A percentile compares a stretch with the other conserved stretches of the same genome.
Conservation (phyloP, 148 eudicot genomes). For the Rhododendron henanense region DNA sequence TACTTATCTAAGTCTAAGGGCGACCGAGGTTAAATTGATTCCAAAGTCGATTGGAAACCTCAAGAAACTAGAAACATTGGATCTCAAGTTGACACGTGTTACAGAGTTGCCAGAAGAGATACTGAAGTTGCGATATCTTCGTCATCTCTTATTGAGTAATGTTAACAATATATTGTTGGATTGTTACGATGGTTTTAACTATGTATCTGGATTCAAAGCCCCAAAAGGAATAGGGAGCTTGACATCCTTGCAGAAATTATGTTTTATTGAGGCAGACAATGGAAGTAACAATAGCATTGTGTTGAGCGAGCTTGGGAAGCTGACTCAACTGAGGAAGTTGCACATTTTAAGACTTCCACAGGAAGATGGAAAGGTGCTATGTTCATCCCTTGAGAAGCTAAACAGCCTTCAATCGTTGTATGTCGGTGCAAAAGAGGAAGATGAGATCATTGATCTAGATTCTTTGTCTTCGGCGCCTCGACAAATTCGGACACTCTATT, state of each 20-base stretch:
- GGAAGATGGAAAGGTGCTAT: background rate
- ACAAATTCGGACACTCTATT: background rate
- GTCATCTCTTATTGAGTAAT: background rate
- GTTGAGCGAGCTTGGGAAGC: background rate
- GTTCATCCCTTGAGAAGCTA: background rate
- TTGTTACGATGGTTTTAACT: background rate
- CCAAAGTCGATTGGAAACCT: background rate
- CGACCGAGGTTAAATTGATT: background rate
- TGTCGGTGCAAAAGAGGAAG: background rate
- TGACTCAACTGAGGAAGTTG: slow-evolving; percentile 16
- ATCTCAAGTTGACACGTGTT: no score
- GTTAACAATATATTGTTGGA: background rate
- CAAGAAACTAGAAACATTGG: no score
- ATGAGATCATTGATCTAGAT: background rate
- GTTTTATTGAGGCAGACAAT: no score
- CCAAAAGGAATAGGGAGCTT: background rate
- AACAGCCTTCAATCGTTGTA: background rate
- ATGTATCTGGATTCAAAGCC: background rate
- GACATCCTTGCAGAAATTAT: background rate
- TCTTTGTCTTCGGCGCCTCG: background rate
- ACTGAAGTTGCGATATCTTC: no score
- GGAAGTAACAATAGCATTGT: no score
- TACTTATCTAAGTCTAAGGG: background rate
- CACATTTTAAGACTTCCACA: background rate
- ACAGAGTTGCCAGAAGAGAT: no score